Evolutionary conservation across 352 stramenopile genomes (phyloP).

Genomic region (Pythium grandisporangium): DNA sequence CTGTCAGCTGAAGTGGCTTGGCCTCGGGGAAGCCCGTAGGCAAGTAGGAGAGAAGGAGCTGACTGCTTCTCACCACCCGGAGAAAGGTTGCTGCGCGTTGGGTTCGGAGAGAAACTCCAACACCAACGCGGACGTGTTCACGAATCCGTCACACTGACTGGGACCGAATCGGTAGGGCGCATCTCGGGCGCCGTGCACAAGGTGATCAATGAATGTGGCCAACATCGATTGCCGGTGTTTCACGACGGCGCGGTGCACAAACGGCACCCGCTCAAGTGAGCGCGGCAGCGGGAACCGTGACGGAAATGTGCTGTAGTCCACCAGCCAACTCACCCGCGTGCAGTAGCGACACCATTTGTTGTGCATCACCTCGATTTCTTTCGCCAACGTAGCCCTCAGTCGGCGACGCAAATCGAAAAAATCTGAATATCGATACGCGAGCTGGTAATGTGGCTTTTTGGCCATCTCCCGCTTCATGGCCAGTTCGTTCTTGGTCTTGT

Average conservation of each 20-base stretch:
- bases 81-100: constrained; percentile 5
- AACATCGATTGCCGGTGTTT: constrained; percentile 23
- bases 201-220: constrained; percentile 27
- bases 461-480: constrained; percentile 9
- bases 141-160: constrained; percentile 33
- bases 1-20: too few species aligned
- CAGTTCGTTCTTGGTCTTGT: not conserved
- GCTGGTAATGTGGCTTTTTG: constrained; percentile 17
- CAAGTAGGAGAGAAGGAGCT: too few species aligned
- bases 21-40: too few species aligned
- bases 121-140: constrained; percentile 32
- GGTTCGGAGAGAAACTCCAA: constrained; percentile 43
- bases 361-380: constrained; percentile 21
- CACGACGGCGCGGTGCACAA: constrained; percentile 5
- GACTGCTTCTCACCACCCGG: constrained; percentile 11
- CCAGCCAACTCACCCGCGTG: constrained; percentile 26
- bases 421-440: constrained; percentile 43
- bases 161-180: constrained; percentile 36
- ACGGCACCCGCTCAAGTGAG: not conserved
- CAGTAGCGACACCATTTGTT: constrained; percentile 54
- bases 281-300: constrained; percentile 19
- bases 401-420: constrained; percentile 33
- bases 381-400: constrained; percentile 16
- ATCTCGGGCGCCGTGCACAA: constrained; percentile 34
- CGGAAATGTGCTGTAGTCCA: constrained; percentile 28